Conservation (phyloP, 192 early-diverging fungal genomes). For the Coemansia sp. region DNA sequence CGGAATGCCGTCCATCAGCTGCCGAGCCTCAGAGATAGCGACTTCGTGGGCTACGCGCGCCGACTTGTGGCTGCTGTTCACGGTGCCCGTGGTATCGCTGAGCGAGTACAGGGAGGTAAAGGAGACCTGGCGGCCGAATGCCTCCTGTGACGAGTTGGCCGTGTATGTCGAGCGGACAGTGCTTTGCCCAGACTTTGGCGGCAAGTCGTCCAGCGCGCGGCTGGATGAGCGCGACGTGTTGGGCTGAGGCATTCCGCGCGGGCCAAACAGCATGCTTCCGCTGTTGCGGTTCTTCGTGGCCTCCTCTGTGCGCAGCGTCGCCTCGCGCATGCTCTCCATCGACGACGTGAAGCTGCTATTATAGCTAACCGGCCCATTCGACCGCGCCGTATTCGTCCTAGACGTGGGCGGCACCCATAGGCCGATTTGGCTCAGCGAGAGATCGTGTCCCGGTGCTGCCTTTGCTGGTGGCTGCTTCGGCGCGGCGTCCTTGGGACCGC, state of each 20-base stretch:
- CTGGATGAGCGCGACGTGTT: constrained; percentile 25
- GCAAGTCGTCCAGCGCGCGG: constrained; percentile 20
- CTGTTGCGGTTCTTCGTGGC: constrained; percentile 23
- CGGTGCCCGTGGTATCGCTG: constrained; percentile 23
- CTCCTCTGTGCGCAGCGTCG: constrained; percentile 34
- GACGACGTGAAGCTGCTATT: constrained; percentile 47
- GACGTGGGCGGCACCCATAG: constrained; percentile 23
- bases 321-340: constrained; percentile 52
- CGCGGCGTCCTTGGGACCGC: not conserved
- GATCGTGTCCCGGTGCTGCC: constrained; percentile 8
- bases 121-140: constrained; percentile 20
- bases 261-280: constrained; percentile 53
- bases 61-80: constrained; percentile 5
- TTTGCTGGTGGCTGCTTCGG: constrained; percentile 7
- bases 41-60: constrained; percentile 32
- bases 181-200: constrained; percentile 17
- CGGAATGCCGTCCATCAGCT: constrained; percentile 47
- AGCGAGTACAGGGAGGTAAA: constrained; percentile 43
- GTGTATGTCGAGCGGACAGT: constrained; percentile 22
- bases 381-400: constrained; percentile 12
- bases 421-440: constrained; percentile 33
- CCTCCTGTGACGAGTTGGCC: constrained; percentile 12
- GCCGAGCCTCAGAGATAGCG: constrained; percentile 45
- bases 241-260: constrained; percentile 44
- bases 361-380: not conserved